phyloP scores from a whole-genome alignment of 2,329 filamentous ascomycete species.

The Colletotrichum sp. region DNA sequence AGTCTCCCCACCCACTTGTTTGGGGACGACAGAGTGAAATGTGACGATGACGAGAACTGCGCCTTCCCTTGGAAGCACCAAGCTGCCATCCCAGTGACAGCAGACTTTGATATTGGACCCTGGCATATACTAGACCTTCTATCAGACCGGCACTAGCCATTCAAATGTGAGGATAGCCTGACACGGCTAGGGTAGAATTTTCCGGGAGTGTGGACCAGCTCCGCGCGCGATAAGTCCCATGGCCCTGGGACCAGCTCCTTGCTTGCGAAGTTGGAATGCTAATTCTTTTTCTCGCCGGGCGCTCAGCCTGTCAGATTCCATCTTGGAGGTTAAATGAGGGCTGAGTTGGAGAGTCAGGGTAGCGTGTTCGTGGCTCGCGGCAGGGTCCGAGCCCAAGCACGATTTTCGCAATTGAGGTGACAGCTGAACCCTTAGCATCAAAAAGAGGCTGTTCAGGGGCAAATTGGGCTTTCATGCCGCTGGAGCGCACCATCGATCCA shows the following conservation, averaged over 20 bases:
- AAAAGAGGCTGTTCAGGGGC: constrained; percentile 6
- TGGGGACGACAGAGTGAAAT: neutral
- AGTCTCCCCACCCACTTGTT: neutral
- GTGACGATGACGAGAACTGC: neutral
- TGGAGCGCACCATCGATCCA: neutral
- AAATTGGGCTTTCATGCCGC: neutral
- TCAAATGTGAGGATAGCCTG: neutral
- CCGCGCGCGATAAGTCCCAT: neutral
- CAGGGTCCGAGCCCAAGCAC: constrained; percentile 1
- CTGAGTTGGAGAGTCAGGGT: neutral
- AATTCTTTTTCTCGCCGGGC: neutral
- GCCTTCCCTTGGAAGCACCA: neutral
- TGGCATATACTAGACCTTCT: neutral
- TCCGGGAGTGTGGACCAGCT: neutral
- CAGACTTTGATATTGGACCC: neutral
- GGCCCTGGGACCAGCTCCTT: neutral
- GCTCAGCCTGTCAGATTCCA: neutral
- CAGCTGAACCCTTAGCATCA: constrained; percentile 3
- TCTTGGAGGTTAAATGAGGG: neutral
- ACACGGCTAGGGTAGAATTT: neutral
- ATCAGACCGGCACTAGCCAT: neutral
- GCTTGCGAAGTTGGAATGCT: neutral
- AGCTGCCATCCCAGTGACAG: neutral
- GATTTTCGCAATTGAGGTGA: neutral
- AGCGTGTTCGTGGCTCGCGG: neutral